A percentile compares a stretch with the other conserved stretches of the same genome.
Conservation (phyloP, 2,329 filamentous ascomycete species). For the Neospermospora avenae region DNA sequence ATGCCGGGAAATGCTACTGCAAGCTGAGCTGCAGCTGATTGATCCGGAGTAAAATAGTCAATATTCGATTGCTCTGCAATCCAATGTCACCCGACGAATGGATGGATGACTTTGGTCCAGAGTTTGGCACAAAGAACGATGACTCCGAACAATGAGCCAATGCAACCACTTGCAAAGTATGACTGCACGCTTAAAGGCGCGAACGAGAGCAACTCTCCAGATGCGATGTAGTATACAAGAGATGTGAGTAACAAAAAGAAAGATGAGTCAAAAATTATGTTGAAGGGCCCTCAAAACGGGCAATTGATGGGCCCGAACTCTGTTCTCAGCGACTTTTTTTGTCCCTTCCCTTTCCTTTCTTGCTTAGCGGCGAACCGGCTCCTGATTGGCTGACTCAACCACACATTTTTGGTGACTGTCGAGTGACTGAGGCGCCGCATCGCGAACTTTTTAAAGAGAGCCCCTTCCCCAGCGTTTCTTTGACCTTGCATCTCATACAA, state of each 20-base stretch:
- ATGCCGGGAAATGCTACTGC: constrained; percentile 4
- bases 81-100: neutral
- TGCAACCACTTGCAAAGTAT: neutral
- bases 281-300: neutral
- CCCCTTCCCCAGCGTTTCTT: neutral
- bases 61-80: no score
- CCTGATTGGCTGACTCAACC: constrained; percentile 6
- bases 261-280: constrained; percentile 1
- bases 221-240: neutral
- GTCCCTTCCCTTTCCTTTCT: neutral
- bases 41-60: no score
- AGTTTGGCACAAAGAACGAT: neutral
- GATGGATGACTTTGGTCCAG: neutral
- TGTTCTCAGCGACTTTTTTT: neutral
- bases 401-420: constrained; percentile 10
- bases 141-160: constrained; percentile 3
- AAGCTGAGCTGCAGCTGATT: neutral
- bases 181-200: constrained; percentile 4
- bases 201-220: neutral
- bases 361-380: constrained; percentile 4
- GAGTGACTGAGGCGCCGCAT: constrained; percentile 5
- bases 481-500: neutral
- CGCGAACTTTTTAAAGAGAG: constrained; percentile 14
- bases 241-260: neutral
- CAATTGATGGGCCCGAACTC: neutral